Evolutionary conservation across 2,329 filamentous ascomycete species (phyloP).

Genomic region (Aspergillus sp.): DNA sequence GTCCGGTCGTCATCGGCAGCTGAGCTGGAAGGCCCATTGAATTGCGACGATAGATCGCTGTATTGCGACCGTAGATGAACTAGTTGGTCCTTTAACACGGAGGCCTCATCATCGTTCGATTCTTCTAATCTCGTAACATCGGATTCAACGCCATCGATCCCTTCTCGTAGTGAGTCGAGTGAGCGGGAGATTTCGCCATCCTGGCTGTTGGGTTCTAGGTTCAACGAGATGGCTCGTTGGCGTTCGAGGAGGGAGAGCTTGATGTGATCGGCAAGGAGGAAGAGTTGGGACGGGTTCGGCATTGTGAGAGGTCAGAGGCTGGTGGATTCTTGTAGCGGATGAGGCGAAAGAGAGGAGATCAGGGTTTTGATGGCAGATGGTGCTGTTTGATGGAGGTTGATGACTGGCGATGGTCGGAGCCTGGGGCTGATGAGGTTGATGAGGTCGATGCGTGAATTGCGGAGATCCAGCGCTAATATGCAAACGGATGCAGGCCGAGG

Average conservation of each 20-base stretch:
- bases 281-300: slow-evolving; percentile 69
- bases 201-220: slow-evolving; percentile 75
- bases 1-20: slow-evolving; percentile 16
- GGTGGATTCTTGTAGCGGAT: slow-evolving; percentile 19
- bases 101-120: slow-evolving; percentile 47
- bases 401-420: background rate
- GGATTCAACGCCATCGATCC: slow-evolving; percentile 67
- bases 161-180: slow-evolving; percentile 79
- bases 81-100: slow-evolving; percentile 65
- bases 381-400: background rate
- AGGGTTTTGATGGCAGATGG: background rate
- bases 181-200: slow-evolving; percentile 88
- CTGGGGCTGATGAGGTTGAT: background rate
- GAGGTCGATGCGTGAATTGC: background rate
- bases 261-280: slow-evolving; percentile 92
- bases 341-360: background rate
- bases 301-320: slow-evolving; percentile 31
- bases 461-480: slow-evolving; percentile 3
- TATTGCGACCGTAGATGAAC: slow-evolving; percentile 71
- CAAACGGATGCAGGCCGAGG: slow-evolving; percentile 1
- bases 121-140: slow-evolving; percentile 66
- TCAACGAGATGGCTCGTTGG: slow-evolving; percentile 77
- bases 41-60: slow-evolving; percentile 75
- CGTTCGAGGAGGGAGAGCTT: slow-evolving; percentile 93
- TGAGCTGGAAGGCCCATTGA: slow-evolving; percentile 56